Evolutionary conservation across 176 grass and related monocot genomes (phyloP), one percentile per base, ranked within the genome.

Genomic region (sorghum (Sorghum bicolor)): DNA sequence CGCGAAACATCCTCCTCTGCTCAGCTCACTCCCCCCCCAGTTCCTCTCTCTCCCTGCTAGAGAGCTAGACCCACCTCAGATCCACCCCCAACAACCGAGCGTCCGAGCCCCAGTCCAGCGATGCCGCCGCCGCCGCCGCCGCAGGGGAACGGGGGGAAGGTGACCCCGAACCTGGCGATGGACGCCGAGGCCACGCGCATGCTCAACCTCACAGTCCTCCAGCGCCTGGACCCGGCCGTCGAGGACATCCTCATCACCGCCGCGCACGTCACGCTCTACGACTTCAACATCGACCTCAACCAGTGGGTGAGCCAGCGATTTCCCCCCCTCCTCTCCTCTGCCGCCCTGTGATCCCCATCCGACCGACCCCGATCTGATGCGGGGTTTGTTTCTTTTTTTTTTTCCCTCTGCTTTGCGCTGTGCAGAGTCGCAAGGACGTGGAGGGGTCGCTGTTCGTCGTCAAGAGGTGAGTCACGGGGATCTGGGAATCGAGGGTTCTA

Each of bases 241-340:
- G 96, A 98, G 81, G 96, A 98, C 77, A 93, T 98, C 80, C 93
- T 98, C 66, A 93, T 98, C 61, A 95, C 93, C 68, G 93, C 96
- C 38, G 87, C 91, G 8, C 96, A 95, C 77, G 96, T 98, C 85
- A 93, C 96, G 19, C 87, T 95, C 53, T 98, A 95, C 89, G 96
- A 95, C 80, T 93, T 98, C 96, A 92, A 93, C 80, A 93, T 92
- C 76, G 96, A 93, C 37, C 87, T 91, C 67, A 98, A 92, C 73
- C 87, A 95, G 80, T 98, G 96, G 96, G 96, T 98, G 82, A 66
- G 85, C 63, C 1, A 67, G 7, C 48, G 29, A 40, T 41, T 48
- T 25, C 57, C 32, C 40, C 45, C 45, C 19, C 4, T 29, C 36
- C 45, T 24, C 36, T 48, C 15, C 28, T 8, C 19, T 10, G 25